phyloP scores from a whole-genome alignment of 129 eudicot species.

The Oenanthe sinensis region DNA sequence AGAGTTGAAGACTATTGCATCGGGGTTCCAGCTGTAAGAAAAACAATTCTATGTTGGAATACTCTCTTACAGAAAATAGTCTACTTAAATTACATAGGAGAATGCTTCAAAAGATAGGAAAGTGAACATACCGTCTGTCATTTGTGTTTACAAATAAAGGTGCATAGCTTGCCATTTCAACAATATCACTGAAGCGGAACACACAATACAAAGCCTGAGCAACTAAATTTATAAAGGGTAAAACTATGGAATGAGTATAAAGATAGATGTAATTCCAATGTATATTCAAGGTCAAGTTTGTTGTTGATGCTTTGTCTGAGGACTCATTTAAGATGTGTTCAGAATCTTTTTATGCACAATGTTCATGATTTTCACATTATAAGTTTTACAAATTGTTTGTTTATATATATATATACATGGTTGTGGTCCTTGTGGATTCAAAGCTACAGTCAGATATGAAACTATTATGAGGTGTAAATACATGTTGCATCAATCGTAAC shows the following conservation, averaged over 20 bases:
- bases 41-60: neutral
- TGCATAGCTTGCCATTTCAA: slow-evolving; percentile 88
- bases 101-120: slow-evolving; percentile 1
- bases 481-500: neutral
- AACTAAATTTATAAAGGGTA: neutral
- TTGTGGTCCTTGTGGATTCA: no score
- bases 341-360: neutral
- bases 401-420: no score
- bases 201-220: slow-evolving; percentile 5
- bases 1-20: slow-evolving; percentile 83
- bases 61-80: neutral
- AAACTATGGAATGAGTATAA: neutral
- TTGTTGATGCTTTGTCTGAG: neutral
- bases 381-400: no score
- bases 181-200: slow-evolving; percentile 51
- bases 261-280: neutral
- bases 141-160: slow-evolving; percentile 69
- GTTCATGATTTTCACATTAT: no score
- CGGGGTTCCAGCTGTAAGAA: slow-evolving; percentile 60
- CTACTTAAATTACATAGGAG: neutral
- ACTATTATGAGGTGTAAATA: neutral
- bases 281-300: neutral
- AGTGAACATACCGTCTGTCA: slow-evolving; percentile 40
- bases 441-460: no score
- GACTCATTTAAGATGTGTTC: neutral